Conservation (phyloP, 2,329 filamentous ascomycete species). For the Pseudogymnoascus sp. region DNA sequence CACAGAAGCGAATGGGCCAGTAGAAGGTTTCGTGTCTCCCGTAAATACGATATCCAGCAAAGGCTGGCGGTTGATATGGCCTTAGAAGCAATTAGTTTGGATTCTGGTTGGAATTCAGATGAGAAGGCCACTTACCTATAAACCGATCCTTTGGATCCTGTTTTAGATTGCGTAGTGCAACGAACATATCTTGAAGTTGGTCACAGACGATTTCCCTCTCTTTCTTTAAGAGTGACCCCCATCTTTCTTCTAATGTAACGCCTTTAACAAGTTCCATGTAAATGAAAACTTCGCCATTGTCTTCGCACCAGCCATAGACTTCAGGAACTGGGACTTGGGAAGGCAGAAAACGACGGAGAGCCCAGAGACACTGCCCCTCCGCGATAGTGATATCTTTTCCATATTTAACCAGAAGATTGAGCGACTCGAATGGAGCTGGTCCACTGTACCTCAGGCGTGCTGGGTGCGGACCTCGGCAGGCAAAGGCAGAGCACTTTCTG, state of each 20-base stretch:
- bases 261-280: constrained; percentile 25
- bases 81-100: constrained; percentile 2
- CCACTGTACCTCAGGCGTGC: constrained; percentile 12
- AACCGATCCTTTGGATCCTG: constrained; percentile 15
- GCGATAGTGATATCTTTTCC: constrained; percentile 23
- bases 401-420: constrained; percentile 31
- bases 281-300: constrained; percentile 24
- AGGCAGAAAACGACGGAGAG: constrained; percentile 20
- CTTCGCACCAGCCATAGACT: constrained; percentile 29
- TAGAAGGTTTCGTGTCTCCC: constrained; percentile 16
- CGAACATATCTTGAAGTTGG: constrained; percentile 19
- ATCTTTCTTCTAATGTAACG: constrained; percentile 16
- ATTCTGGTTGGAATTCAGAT: not conserved
- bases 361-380: constrained; percentile 29
- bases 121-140: constrained; percentile 13
- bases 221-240: constrained; percentile 15
- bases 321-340: constrained; percentile 30
- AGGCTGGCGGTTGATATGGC: constrained; percentile 17
- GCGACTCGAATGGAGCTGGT: constrained; percentile 26
- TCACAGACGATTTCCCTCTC: constrained; percentile 17
- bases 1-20: constrained; percentile 23
- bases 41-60: constrained; percentile 20
- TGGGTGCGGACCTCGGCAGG: not conserved
- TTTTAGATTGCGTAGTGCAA: constrained; percentile 15
- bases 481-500: not conserved